Base-by-base conservation (phyloP, 2,329 filamentous ascomycete genomes). In the Apiospora rasikravindrae region DNA sequence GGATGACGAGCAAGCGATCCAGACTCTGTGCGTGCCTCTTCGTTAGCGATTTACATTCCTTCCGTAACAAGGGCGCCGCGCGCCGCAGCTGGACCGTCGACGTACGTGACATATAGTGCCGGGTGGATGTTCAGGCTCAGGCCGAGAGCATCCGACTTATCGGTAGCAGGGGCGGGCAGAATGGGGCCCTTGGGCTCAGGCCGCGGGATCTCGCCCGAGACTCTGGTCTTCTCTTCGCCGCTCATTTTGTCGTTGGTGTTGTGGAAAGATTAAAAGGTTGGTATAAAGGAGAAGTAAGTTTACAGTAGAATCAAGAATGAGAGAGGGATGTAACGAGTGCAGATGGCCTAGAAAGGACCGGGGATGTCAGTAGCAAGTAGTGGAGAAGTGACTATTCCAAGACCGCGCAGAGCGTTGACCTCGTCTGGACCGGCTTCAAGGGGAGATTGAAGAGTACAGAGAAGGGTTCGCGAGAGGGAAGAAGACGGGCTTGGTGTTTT, bases 1-100 rank as follows among this genome's bases (percentile, higher is more conserved):
- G 78, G 93, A 94, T 61, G 95, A 98, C 80, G 94, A 97, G 82
- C 98, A 88, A 73, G 91, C 87, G 81, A 99, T 98, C 96, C 96
- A 99, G 77, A 91, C 88, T 78, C 95, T 98, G 83, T 57, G 76
- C 33, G 40, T 40, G 57, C 29, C 19, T 64, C 57, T 69, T 37
- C 2, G 33, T 64, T 64, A 64, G 57, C 33, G 19, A 57, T n/a
- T 40, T n/a, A 4, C 10, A 6, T 22, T 64, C 8, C 19, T 37
- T 40, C 33, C 33, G 57, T 2, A 10, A n/a, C 19, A 11, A 19
- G 57, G 13, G 33, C 33, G 33, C 33, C 33, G 74, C 72, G 70
- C 42, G 64, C 68, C 22, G 22, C 57, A 64, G 29, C 44, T 70
- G 72, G 49, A 75, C 71, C 71, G 69, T 70, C 37, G 67, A 86